A percentile compares a stretch with the other conserved stretches of the same genome.
Evolutionary conservation across 179 eudicot genomes (phyloP).

Genomic region (Beta lomatogona): DNA sequence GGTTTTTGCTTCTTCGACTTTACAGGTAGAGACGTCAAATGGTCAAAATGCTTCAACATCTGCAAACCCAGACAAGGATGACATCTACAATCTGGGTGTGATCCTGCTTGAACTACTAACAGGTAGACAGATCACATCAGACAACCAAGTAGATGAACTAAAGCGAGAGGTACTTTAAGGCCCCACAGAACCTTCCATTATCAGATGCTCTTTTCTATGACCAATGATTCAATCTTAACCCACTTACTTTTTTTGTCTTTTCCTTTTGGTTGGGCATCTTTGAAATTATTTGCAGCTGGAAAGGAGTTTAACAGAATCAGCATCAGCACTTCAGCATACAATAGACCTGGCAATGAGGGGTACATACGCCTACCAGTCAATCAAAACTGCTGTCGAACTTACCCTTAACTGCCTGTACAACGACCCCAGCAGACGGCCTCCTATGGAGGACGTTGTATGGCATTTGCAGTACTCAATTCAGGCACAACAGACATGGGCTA

Average conservation of each 20-base stretch:
- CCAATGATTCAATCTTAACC: slow-evolving; percentile 9
- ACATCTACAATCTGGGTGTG: slow-evolving; percentile 70
- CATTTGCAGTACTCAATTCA: slow-evolving; percentile 89
- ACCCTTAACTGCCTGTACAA: slow-evolving; percentile 63
- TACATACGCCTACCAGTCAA: slow-evolving; percentile 75
- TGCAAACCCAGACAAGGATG: slow-evolving; percentile 63
- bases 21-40: slow-evolving; percentile 30
- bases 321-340: slow-evolving; percentile 55
- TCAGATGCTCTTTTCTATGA: slow-evolving; percentile 9
- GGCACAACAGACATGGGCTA: slow-evolving; percentile 91
- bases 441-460: slow-evolving; percentile 92
- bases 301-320: slow-evolving; percentile 66
- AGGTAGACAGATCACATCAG: slow-evolving; percentile 66
- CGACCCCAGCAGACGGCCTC: slow-evolving; percentile 68
- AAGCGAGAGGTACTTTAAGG: slow-evolving; percentile 60
- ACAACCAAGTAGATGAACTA: slow-evolving; percentile 48
- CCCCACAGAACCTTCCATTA: slow-evolving; percentile 1
- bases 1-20: not conserved
- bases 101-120: slow-evolving; percentile 73
- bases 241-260: not conserved
- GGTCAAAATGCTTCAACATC: slow-evolving; percentile 26
- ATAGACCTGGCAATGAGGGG: slow-evolving; percentile 69
- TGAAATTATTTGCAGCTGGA: slow-evolving; percentile 58
- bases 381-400: slow-evolving; percentile 70
- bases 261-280: slow-evolving; percentile 8